These are phyloP conservation scores for Stereocaulon alpinum DNA, from an alignment of 495 filamentous ascomycete genomes.

Conservation along the genomic window DNA sequence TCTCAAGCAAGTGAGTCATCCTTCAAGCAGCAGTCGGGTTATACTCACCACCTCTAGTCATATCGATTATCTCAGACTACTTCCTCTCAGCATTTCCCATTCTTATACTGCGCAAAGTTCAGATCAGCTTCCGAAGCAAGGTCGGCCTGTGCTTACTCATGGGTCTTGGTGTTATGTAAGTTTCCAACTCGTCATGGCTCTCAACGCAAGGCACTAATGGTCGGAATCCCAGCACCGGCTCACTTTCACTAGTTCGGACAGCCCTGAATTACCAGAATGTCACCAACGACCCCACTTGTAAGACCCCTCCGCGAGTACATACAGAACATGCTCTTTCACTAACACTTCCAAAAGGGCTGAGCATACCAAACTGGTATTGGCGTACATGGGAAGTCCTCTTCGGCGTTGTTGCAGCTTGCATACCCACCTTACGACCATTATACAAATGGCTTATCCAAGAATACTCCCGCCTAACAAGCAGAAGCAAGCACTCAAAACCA, in stretches of 20 bases:
- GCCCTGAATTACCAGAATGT: slow-evolving; percentile 18
- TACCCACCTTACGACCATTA: slow-evolving; percentile 13
- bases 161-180: slow-evolving; percentile 28
- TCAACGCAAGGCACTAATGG: no score
- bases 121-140: slow-evolving; percentile 26
- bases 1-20: slow-evolving; percentile 14
- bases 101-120: slow-evolving; percentile 28
- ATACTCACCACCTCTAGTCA: neutral
- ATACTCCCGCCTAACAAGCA: no score
- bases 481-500: no score
- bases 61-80: slow-evolving; percentile 25
- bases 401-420: slow-evolving; percentile 16
- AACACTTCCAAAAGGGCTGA: slow-evolving; percentile 1
- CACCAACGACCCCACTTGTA: neutral
- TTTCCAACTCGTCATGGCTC: no score
- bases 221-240: neutral
- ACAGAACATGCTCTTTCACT: no score
- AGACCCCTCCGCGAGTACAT: no score
- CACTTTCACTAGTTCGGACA: slow-evolving; percentile 13
- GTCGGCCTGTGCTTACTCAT: slow-evolving; percentile 29
- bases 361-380: slow-evolving; percentile 18
- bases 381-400: slow-evolving; percentile 15
- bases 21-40: neutral
- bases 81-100: slow-evolving; percentile 29
- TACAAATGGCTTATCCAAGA: slow-evolving; percentile 7